Percentiles rank a stretch among this genome's conserved stretches.
Evolutionary conservation across 352 stramenopile genomes (phyloP).

Genomic region (Globisporangium carolinianum): DNA sequence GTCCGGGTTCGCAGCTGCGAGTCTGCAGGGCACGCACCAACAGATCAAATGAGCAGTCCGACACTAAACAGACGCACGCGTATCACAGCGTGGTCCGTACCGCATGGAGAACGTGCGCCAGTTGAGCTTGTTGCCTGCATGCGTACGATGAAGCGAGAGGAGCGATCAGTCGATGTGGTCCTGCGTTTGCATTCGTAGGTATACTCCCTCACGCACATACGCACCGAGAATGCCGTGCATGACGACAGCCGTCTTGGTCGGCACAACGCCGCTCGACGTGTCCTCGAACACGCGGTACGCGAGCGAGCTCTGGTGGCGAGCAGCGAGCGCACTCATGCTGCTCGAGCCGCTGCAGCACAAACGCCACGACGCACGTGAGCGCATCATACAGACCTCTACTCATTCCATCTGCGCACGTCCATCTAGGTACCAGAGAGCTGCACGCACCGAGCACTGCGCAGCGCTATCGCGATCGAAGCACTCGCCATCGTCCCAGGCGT

Average conservation of each 20-base stretch:
- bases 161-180: background rate
- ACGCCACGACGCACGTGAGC: background rate
- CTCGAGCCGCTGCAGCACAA: background rate
- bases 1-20: conserved; percentile 56
- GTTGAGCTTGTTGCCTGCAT: conserved; percentile 75
- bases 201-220: background rate
- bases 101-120: conserved; percentile 78
- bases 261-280: conserved; percentile 16
- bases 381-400: background rate
- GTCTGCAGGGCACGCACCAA: conserved; percentile 12
- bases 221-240: conserved; percentile 80
- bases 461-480: background rate
- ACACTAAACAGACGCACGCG: no score
- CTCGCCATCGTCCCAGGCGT: background rate
- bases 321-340: background rate
- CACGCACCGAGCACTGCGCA: background rate
- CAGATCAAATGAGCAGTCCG: no score
- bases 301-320: conserved; percentile 39
- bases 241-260: conserved; percentile 67
- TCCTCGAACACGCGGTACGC: conserved; percentile 63
- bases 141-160: background rate
- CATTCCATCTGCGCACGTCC: no score
- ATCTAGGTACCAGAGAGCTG: background rate
- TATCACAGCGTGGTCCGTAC: conserved; percentile 14
- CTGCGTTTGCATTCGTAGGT: no score